Base-by-base conservation (phyloP, 345 rosid genomes). In the Syzygium oleosum region DNA sequence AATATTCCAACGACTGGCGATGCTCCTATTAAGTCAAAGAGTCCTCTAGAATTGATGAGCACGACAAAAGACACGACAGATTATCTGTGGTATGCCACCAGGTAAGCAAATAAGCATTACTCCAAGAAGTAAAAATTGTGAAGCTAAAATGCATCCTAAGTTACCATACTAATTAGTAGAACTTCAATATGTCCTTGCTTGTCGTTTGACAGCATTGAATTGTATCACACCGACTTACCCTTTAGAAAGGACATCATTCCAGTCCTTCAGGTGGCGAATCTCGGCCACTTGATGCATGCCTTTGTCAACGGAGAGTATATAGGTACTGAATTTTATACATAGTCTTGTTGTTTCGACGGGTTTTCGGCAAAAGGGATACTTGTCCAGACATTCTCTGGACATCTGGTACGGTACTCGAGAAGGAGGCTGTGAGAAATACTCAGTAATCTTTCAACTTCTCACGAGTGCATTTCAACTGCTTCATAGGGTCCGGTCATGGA, bases 401-500 rank as follows among this genome's bases (percentile, higher is more conserved):
- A 84, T 51, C 38, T 49, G 21, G 56, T n/a, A 73, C 41, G 4
- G 85, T 49, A 31, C 86, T 51, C 9, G 25, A 53, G 61, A 11
- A 43, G 52, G 31, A 59, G 51, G 53, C 38, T 12, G 51, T n/a
- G 27, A 38, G 9, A 49, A 25, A 16, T 51, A 12, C 53, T 31
- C n/a, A 12, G 7, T 12, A 8, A 0, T 29, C 22, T 4, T 4
- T 43, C 19, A 68, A 54, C 19, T 49, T 84, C 41, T 49, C 58
- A 73, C 27, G 0, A 73, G 80, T 73, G 43, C 49, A 73, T 73
- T 73, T 73, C 14, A 6, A 22, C 80, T 73, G 49, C 80, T 78
- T 53, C 84, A 31, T 65, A 93, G 95, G 93, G 59, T 56, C 92
- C 29, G 93, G 86, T 31, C 95, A 91, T 63, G 94, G 93, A 54